Evolutionary conservation across 345 rosid genomes (phyloP), one percentile per base, ranked within the genome.

Genomic region (Firmiana major): DNA sequence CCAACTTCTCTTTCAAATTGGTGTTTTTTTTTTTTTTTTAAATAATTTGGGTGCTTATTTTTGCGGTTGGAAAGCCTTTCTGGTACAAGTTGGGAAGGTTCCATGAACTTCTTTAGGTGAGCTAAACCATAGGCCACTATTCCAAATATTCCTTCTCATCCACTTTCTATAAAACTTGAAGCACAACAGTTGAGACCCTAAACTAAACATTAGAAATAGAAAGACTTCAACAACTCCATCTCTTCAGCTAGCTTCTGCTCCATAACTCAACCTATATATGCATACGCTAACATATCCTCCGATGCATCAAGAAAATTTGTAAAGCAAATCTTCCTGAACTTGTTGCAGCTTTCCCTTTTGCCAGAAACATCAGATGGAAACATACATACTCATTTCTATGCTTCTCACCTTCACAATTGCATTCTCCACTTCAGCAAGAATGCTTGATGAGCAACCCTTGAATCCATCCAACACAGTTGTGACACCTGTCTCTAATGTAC

Each of bases 391-490:
- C 75, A 73, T 73, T 55, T 73, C 64, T 38, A 21, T 73, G 2
- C 64, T 57, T 73, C 74, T 71, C 21, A 51, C 45, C 43, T 51
- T 71, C 74, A 51, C 60, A 31, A 71, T 71, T 71, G 74, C 60
- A 28, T 51, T 71, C 45, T 71, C 74, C 42, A 49, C 74, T 71
- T 71, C 60, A 49, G 74, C 74, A 28, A 49, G 74, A 71, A 51
- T 71, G 60, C 74, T 71, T 51, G 74, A 71, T 49, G 60, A 71
- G 74, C 60, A 71, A 49, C 74, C 74, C 45, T 49, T 45, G 3
- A 51, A 34, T 22, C 45, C 6, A 8, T 34, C 28, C 43, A 49
- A 49, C n/a, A 42, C 26, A 2, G 74, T 49, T 11, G 59, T 17
- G 60, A 31, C 59, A 28, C 59, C 74, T 70, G 74, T 53, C 26